Conservation (phyloP, 2,329 filamentous ascomycete species). For the Fusarium agapanthi region DNA sequence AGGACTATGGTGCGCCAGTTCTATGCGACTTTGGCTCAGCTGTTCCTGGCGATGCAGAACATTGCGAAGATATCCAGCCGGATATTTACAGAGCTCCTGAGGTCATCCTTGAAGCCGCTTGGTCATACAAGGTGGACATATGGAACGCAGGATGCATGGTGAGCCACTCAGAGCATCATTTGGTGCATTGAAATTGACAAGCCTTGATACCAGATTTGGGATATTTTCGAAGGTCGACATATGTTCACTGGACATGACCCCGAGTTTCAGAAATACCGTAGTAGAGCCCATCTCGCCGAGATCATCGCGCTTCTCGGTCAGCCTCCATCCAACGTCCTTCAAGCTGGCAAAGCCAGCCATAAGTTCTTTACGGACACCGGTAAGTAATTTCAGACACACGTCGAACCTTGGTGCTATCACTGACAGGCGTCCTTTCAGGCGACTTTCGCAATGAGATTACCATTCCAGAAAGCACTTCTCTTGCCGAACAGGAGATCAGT, state of each 20-base stretch:
- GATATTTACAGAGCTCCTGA: constrained; percentile 54
- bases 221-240: constrained; percentile 56
- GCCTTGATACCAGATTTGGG: no score
- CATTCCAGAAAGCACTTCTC: constrained; percentile 38
- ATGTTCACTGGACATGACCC: constrained; percentile 55
- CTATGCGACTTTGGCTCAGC: constrained; percentile 62
- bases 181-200: background rate
- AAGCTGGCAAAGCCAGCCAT: constrained; percentile 39
- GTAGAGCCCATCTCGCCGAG: constrained; percentile 58
- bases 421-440: no score
- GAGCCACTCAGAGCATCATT: constrained; percentile 23
- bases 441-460: constrained; percentile 37
- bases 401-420: no score
- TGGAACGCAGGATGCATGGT: constrained; percentile 63
- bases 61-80: constrained; percentile 51
- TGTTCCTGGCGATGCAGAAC: constrained; percentile 45
- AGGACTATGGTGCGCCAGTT: constrained; percentile 46
- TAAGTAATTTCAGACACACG: no score
- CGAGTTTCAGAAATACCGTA: constrained; percentile 50
- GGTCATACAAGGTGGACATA: constrained; percentile 59
- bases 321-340: constrained; percentile 50
- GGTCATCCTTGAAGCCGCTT: constrained; percentile 56
- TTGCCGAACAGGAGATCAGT: constrained; percentile 49
- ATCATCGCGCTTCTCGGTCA: constrained; percentile 57
- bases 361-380: constrained; percentile 53